Evolutionary conservation across 768 basidiomycete species (phyloP), one percentile per base, ranked within the genome.

Genomic region (Tulasnella sp.): DNA sequence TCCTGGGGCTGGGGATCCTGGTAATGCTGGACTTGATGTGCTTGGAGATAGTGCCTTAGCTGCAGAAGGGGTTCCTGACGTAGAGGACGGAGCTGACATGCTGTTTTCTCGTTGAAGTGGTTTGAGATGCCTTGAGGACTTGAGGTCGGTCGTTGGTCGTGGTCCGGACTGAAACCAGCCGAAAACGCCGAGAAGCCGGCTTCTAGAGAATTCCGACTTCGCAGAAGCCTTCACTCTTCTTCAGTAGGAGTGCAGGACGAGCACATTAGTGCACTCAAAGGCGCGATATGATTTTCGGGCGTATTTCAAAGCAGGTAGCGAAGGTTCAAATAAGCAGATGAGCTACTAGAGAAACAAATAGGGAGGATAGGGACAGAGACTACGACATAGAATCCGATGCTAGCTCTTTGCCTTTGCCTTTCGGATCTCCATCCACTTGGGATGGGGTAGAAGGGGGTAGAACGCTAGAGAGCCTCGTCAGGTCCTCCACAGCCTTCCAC

Each of bases 391-490:
- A 36, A 27, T 36, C 27, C 16, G 27, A 68, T 19, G 31, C 27
- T 68, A 36, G 27, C 62, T 68, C 62, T 34, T 68, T 68, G 62
- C 62, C 62, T 68, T 68, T 68, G 62, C 62, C 62, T 19, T 68
- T 68, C 12, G 62, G 31, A 36, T 68, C 62, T 6, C 10, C 62
- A 10, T 68, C 62, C 62, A 31, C 62, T 31, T 68, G 62, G 24
- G 62, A 12, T 14, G 62, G 27, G 8, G 12, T 34, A 5, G 62
- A 31, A 5, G 68, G 76, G 8, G 93, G 92, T 42, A 95, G 85
- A n/a, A 90, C 87, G 82, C 94, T 94, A 81, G 93, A 87, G 84
- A 95, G 87, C 82, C 90, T 87, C 84, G 92, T 89, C 80, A 98
- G 87, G 82, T 98, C 94, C 81, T 93, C 92, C 77, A 94, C 89